A percentile compares a stretch with the other conserved stretches of the same genome.
These are phyloP conservation scores for Pyrrhoderma noxium DNA, from an alignment of 1,284 basidiomycete species.

Conservation along the genomic window DNA sequence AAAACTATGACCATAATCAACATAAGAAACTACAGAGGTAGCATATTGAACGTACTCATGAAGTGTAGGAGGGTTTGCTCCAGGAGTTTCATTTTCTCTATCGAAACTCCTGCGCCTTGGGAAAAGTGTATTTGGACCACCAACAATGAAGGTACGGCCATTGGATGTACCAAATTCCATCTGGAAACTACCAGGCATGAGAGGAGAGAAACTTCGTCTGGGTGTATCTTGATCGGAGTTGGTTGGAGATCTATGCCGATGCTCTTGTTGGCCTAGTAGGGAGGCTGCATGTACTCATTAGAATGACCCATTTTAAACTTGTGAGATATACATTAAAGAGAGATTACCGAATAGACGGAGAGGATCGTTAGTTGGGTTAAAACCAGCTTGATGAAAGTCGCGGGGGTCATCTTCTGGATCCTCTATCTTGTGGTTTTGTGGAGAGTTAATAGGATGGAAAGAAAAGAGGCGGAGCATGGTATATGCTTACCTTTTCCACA, in stretches of 20 bases:
- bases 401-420: conserved; percentile 67
- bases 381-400: conserved; percentile 38
- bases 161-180: conserved; percentile 34
- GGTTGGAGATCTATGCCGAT: neutral
- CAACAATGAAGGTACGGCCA: conserved; percentile 35
- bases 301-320: neutral
- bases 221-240: neutral
- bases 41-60: conserved; percentile 25
- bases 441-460: neutral
- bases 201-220: neutral
- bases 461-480: neutral
- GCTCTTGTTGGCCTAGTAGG: conserved; percentile 2
- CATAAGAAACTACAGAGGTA: neutral
- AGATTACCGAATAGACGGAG: conserved; percentile 1
- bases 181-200: conserved; percentile 26
- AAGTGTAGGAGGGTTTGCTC: conserved; percentile 23
- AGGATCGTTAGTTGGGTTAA: conserved; percentile 22
- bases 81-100: conserved; percentile 18
- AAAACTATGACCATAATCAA: conserved; percentile 5
- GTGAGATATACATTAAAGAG: neutral
- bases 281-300: neutral
- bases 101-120: conserved; percentile 15
- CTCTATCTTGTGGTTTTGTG: conserved; percentile 46
- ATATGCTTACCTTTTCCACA: conserved; percentile 57
- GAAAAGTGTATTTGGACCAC: conserved; percentile 31